Evolutionary conservation across 2,329 filamentous ascomycete species (phyloP).

Genomic region (Talaromyces atroroseus): DNA sequence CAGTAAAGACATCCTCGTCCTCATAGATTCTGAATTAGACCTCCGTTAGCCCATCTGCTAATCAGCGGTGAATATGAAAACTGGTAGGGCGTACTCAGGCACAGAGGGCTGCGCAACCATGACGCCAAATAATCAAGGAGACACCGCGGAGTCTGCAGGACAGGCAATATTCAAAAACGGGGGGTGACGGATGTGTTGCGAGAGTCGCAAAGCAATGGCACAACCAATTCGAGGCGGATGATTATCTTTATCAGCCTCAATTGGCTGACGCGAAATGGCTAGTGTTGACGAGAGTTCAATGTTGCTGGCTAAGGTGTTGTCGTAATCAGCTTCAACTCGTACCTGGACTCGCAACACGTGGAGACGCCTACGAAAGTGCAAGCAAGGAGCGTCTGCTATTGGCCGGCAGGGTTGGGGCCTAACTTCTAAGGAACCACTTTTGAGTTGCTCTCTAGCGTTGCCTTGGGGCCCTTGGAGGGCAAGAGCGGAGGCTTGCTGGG

Average conservation of each 20-base stretch:
- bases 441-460: too few species aligned
- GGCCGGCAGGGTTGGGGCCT: background rate
- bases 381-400: slow-evolving; percentile 3
- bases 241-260: background rate
- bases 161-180: background rate
- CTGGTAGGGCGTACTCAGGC: slow-evolving; percentile 57
- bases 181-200: background rate
- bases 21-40: slow-evolving; percentile 69
- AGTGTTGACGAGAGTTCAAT: background rate
- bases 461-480: too few species aligned
- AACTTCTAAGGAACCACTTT: too few species aligned
- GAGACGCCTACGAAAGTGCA: slow-evolving; percentile 3
- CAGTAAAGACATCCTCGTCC: slow-evolving; percentile 73
- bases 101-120: slow-evolving; percentile 68
- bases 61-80: slow-evolving; percentile 19
- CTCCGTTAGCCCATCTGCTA: slow-evolving; percentile 20
- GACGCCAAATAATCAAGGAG: slow-evolving; percentile 29
- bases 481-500: background rate
- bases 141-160: slow-evolving; percentile 2
- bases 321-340: slow-evolving; percentile 5
- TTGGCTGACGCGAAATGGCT: background rate
- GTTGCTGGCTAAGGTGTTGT: background rate
- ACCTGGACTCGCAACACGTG: slow-evolving; percentile 3
- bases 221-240: background rate
- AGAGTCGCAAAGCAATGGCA: background rate